Base-by-base conservation (phyloP, 106 monocot species). In the Vanilla planifolia region DNA sequence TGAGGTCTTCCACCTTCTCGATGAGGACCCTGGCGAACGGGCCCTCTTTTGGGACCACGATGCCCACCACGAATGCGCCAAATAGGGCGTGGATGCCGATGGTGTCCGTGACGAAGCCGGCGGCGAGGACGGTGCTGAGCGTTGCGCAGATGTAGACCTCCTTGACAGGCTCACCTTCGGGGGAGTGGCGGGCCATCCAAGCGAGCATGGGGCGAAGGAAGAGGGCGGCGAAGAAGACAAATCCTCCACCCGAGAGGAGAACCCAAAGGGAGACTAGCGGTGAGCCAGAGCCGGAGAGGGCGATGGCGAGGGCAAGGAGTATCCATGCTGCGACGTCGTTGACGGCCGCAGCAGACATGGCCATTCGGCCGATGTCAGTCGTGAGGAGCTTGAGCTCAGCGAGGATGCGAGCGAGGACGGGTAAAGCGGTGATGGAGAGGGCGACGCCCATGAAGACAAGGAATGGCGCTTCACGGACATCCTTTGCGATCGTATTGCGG, bases 321-420 rank as follows among this genome's bases (percentile, higher is more conserved):
- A 81, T 62, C 80, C 80, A 81, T 0, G 80, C 80, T 1, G 53
- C 59, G 16, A 76, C 68, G 57, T 81, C 80, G 59, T 81, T 72
- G 29, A 81, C 48, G 16, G 76, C 76, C 3, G 80, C 80, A n/a
- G 59, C 20, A 17, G 80, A 76, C 71, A 81, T 67, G 15, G 80
- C 80, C 39, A 71, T 67, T 11, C 66, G 61, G 29, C 80, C 80
- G 11, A 81, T 25, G 15, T 71, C 75, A 11, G 67, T 66, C 1
- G 51, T 66, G 51, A 66, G 51, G 11, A 66, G 65, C 23, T 66
- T 66, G 10, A 53, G 22, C 37, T 66, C 65, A 13, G 65, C 65
- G 16, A 66, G 65, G 13, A 66, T 66, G 33, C 65, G 65, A n/a
- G 65, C 65, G 27, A 66, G 65, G 39, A 66, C 65, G 0, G 65